Conservation (phyloP, 2,329 filamentous ascomycete genomes). For the Xylariaceae sp. region DNA sequence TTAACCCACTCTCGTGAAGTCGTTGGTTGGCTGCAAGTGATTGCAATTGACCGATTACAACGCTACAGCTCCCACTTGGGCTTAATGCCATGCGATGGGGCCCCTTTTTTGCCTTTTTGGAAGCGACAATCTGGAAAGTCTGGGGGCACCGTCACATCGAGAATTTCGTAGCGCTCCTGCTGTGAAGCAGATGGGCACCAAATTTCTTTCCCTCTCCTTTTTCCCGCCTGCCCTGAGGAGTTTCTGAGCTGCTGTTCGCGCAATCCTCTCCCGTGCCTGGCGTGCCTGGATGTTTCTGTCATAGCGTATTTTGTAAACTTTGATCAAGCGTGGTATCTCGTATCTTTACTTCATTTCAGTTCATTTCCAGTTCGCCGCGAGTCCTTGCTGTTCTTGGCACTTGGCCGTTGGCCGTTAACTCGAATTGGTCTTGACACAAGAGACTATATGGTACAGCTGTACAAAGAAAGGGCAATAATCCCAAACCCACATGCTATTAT, state of each 20-base stretch:
- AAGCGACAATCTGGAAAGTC: background rate
- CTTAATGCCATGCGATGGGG: background rate
- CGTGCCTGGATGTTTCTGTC: no score
- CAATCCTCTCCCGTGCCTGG: no score
- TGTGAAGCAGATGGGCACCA: background rate
- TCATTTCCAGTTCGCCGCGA: background rate
- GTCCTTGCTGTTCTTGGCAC: background rate
- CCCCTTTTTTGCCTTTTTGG: background rate
- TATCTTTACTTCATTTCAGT: background rate
- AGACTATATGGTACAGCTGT: background rate
- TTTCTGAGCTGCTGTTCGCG: background rate
- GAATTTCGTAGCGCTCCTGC: background rate
- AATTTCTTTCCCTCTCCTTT: background rate
- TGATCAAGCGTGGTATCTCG: background rate
- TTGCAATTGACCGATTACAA: background rate
- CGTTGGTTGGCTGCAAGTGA: background rate
- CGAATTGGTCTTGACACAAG: background rate
- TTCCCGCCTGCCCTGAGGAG: no score
- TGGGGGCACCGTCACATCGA: background rate
- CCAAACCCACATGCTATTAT: constrained; percentile 7
- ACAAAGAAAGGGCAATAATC: background rate
- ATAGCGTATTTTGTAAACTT: no score
- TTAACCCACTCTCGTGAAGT: background rate
- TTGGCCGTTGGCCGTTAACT: background rate
- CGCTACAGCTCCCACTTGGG: background rate